Base-by-base conservation (phyloP, 2,329 filamentous ascomycete species). In the Curvularia hawaiiensis region DNA sequence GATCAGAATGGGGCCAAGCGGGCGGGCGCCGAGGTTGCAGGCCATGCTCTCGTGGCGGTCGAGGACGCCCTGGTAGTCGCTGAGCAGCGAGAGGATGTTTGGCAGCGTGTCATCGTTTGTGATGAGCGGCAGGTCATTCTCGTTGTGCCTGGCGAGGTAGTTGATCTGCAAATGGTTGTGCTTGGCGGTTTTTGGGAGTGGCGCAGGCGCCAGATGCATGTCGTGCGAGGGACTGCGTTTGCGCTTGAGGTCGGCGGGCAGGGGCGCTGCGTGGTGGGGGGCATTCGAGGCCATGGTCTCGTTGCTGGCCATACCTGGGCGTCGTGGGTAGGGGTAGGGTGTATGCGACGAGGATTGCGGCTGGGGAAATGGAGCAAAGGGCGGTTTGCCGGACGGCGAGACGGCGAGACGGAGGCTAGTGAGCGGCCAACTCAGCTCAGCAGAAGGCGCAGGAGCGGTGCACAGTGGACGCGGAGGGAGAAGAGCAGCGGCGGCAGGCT, bases 41-140 rank as follows among this genome's bases (percentile, higher is more conserved):
- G 92, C 92, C 67, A 96, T 86, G 75, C 90, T 94, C 78, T 97
- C 92, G 74, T 94, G 90, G 54, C 91, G 87, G 68, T 91, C 90
- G 51, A 96, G 81, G 16, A 95, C 90, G 63, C 88, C 91, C 84
- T 93, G 91, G 76, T 96, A 96, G 66, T 92, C 88, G 70, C 84
- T 84, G 58, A 96, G 85, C 60, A 93, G 82, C 40, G 85, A 81
- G 46, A 95, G 78, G 53, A 95, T 86, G 65, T 90, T 88, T 12
- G 86, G 84, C 68, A 96, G 89, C 11, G 85, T 89, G 69, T 93
- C 90, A 54, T 88, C 83, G 62, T 82, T 82, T 56, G 82, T 85
- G 61, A 88, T 83, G 20, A 88, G 79, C 33, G 86, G 85, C 26
- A 89, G 79, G 68, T 87, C 85, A 39, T 86, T 83, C 35, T 83